Base-by-base conservation (phyloP, 2,329 filamentous ascomycete species). In the Niveomyces coronatus region DNA sequence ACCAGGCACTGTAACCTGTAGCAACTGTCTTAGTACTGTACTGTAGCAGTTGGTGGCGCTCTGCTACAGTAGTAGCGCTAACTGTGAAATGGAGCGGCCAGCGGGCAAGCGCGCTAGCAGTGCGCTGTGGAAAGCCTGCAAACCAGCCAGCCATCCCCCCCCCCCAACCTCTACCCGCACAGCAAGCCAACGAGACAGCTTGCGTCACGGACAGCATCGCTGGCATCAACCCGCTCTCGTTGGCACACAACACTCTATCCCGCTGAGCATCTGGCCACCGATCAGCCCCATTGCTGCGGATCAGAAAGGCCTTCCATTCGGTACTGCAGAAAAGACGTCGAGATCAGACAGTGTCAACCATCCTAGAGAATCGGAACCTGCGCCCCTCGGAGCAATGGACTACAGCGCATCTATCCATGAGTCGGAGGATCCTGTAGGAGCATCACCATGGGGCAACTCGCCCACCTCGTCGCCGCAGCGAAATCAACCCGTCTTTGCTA, bases 391-490 rank as follows among this genome's bases (percentile, higher is more conserved):
- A 46, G 51, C 52, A 46, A 77, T 77, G 73, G 73, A 77, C 58
- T 77, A 76, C 56, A 70, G 67, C 55, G 56, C 70, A 45, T 67
- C 71, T 11, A 70, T 75, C 48, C 52, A 66, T 52, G 72, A 76
- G 47, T 59, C 61, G 36, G 73, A 76, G 31, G 65, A 75, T 46
- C 62, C 68, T 14, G 61, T 58, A 31, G 70, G 63, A 41, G 63
- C 61, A 43, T 75, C 71, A 22, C 72, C 73, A 3, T 76, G 73
- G 72, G 71, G 69, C 11, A 67, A 63, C 41, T 71, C 70, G 22
- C 72, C 72, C 5, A 59, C 60, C 17, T 60, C 65, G 13, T 71
- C 71, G 15, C 70, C 72, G 20, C 60, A 61, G 41, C 63, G 63
- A 46, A 63, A 64, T 45, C 60, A 63, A 30, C 54, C 63, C 17